Evolutionary conservation across 495 filamentous ascomycete species (phyloP).

Genomic region (Xylaria castorea): DNA sequence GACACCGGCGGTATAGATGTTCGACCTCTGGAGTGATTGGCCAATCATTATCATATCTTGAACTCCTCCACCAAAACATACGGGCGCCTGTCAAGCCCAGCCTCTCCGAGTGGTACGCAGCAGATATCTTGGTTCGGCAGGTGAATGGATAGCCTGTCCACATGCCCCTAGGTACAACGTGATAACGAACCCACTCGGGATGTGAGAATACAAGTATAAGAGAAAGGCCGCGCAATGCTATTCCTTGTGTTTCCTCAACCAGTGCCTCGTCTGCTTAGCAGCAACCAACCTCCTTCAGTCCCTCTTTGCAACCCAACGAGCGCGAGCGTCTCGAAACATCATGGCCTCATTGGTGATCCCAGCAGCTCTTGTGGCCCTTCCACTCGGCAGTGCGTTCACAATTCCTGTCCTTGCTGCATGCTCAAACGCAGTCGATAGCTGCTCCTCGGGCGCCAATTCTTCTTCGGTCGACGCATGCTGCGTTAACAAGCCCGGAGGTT

Average conservation of each 20-base stretch:
- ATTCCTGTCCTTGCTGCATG: constrained; percentile 7
- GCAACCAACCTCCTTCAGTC: constrained; percentile 2
- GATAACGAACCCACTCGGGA: constrained; percentile 2
- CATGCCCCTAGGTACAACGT: not conserved
- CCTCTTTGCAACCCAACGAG: not conserved
- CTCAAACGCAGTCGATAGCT: constrained; percentile 23
- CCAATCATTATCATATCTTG: constrained; percentile 5
- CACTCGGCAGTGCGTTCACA: not conserved
- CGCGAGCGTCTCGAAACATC: not conserved
- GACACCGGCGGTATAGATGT: constrained; percentile 1
- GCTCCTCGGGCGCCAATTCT: constrained; percentile 19
- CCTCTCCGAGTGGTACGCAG: not conserved
- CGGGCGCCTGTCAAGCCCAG: not conserved
- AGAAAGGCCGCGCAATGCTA: not conserved
- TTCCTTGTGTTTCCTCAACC: not conserved
- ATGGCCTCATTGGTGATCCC: constrained; percentile 24
- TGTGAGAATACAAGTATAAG: constrained; percentile 8
- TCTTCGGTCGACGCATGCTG: constrained; percentile 66
- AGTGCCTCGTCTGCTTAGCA: not conserved
- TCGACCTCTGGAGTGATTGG: not conserved
- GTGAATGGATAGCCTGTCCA: constrained; percentile 7
- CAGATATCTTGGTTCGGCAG: constrained; percentile 20
- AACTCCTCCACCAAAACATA: not conserved
- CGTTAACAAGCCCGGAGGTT: constrained; percentile 78
- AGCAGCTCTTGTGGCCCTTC: constrained; percentile 20